Evolutionary conservation across 371 early-diverging fungal genomes (phyloP), one percentile per base, ranked within the genome.

Genomic region (Catenaria anguillulae): DNA sequence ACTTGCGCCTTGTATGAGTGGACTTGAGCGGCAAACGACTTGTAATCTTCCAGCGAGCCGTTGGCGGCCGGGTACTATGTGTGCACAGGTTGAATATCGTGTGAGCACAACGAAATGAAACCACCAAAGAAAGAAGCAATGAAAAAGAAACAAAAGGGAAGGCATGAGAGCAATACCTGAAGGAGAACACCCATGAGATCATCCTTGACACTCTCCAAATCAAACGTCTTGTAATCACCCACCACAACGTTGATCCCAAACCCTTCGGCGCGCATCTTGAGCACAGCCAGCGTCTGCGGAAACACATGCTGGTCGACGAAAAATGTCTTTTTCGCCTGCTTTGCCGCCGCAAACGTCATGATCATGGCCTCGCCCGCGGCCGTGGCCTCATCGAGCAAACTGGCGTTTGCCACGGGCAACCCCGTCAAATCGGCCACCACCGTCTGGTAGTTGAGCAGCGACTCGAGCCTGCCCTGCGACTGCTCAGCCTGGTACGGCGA

Each of bases 331-430:
- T 84, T 83, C 66, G 80, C 81, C 69, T 83, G 77, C 68, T 82
- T 81, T 63, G 66, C 68, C 36, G 81, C 77, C 65, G 81, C 76
- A 77, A 84, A 87, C 71, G 87, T 84, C 82, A 94, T 86, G 59
- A 89, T 76, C 90, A 97, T 91, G 42, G 97, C 96, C 77, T 97
- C 97, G 33, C 86, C 96, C 42, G 97, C 97, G 45, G 97, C 97
- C 33, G 96, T 96, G 59, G 93, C 96, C 78, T 97, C 97, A 65
- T 97, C 97, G 63, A 97, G 76, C 65, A 97, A 75, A 37, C 92
- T 91, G 35, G 97, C 94, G 68, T 97, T 97, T 63, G 97, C 89
- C 52, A 96, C 86, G 23, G 88, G 84, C 67, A 97, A 72, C 19
- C 97, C 95, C 3, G 97, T 95, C 55, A 97, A 70, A 67, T 96